Percentiles rank a stretch among this genome's conserved stretches.
These are phyloP conservation scores for Saprolegnia parasitica DNA, from an alignment of 352 stramenopile genomes.

Conservation along the genomic window DNA sequence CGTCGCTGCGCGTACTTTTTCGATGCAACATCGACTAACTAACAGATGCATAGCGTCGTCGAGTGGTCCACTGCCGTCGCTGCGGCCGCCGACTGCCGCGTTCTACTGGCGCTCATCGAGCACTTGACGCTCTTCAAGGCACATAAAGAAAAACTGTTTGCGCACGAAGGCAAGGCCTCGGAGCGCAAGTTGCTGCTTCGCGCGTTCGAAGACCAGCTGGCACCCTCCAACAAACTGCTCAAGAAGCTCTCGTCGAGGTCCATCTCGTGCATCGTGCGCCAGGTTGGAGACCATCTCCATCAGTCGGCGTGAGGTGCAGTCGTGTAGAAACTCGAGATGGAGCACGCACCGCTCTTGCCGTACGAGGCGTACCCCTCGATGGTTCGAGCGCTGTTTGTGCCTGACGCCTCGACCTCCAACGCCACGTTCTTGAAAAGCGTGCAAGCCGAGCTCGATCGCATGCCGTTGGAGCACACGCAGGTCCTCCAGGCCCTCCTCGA, in stretches of 20 bases:
- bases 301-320: too few relatives aligned
- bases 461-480: conserved; percentile 5
- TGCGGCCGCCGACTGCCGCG: not conserved
- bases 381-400: not conserved
- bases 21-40: not conserved
- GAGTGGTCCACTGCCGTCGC: not conserved
- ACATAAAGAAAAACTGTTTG: conserved; percentile 18
- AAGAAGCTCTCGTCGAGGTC: conserved; percentile 18
- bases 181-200: conserved; percentile 17
- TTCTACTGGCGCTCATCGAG: conserved; percentile 9
- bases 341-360: conserved; percentile 16
- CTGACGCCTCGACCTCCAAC: not conserved
- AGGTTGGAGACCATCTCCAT: not conserved
- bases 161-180: conserved; percentile 12
- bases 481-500: conserved; percentile 11
- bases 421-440: not conserved
- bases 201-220: not conserved
- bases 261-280: conserved; percentile 20
- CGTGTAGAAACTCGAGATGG: not conserved
- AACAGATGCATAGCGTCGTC: not conserved
- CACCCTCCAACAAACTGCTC: not conserved
- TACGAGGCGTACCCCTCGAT: conserved; percentile 7
- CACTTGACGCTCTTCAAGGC: conserved; percentile 13
- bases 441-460: not conserved
- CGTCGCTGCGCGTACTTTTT: not conserved